Conservation (phyloP, 176 grass and related monocot species). For the Neostapfia colusana region DNA sequence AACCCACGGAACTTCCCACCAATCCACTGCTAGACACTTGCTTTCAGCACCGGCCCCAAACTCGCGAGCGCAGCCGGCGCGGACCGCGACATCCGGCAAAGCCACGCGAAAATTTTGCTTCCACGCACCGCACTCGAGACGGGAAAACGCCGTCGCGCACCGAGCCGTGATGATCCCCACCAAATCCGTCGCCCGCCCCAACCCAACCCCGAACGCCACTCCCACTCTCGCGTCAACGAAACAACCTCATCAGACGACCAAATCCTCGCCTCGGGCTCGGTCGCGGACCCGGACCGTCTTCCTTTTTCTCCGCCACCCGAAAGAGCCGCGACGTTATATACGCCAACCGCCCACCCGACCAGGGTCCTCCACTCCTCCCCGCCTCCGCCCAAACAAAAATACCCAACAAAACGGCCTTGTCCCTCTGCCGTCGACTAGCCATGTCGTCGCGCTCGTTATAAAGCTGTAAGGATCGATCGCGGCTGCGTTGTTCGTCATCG, state of each 20-base stretch:
- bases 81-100: neutral
- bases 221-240: conserved; percentile 21
- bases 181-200: neutral
- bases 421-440: neutral
- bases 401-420: conserved; percentile 23
- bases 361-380: neutral
- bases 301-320: conserved; percentile 27
- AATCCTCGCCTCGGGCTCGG: conserved; percentile 7
- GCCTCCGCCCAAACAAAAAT: neutral
- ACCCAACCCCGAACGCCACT: conserved; percentile 10
- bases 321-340: conserved; percentile 25
- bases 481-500: neutral
- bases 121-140: conserved; percentile 6
- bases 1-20: conserved; percentile 17
- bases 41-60: conserved; percentile 14
- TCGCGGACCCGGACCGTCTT: conserved; percentile 1
- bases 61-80: neutral
- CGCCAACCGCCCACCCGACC: conserved; percentile 4
- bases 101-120: neutral
- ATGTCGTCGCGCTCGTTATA: neutral
- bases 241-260: conserved; percentile 22
- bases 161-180: neutral
- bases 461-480: neutral
- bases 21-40: conserved; percentile 20
- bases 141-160: neutral